Evolutionary conservation across 176 grass and related monocot species (phyloP), one percentile per base, ranked within the genome.

Genomic region (Carex cristatella): DNA sequence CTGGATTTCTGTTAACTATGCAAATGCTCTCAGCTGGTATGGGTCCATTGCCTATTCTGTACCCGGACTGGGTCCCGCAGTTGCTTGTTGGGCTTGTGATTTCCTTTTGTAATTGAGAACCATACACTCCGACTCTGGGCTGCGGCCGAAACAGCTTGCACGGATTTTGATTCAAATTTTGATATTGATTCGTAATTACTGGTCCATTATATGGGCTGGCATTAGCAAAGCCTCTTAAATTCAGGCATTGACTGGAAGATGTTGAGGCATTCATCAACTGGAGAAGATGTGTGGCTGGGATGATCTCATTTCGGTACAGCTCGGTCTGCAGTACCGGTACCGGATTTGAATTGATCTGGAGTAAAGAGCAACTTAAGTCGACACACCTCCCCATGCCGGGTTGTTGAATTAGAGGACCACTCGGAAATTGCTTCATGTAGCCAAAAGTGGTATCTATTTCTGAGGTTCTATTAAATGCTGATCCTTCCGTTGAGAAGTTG

Each of bases 91-190:
- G 92, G 57, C 69, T 91, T 70, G 91, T 79, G 65, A 95, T 95
- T 87, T 95, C 93, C 65, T 89, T 68, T 61, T 94, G 93, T 58
- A 95, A 54, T 54, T 90, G 90, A 31, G 91, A 85, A 72, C 93
- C 79, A 15, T 90, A 75, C 46, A 89, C 87, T 66, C 93, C 95
- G 57, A 98, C 69, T 89, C 88, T 89, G 79, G 93, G 91, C 85
- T 85, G 76, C 31, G 91, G 91, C 5, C 89, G 83, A 13, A 94
- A 65, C 33, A 91, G 93, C 86, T 33, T 90, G 27, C 77, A 77
- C 9, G 86, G 56, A 83, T 83, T 88, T 89, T 85, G 78, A 31
- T 85, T 66, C 40, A 64, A 58, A n/a, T 83, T 37, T 33, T 86
- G 88, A 35, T 84, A 86, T 55, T 90, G 86, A 64, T 79, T 64